Conservation (phyloP, 306 rosid species). For the Hippophae rhamnoides region DNA sequence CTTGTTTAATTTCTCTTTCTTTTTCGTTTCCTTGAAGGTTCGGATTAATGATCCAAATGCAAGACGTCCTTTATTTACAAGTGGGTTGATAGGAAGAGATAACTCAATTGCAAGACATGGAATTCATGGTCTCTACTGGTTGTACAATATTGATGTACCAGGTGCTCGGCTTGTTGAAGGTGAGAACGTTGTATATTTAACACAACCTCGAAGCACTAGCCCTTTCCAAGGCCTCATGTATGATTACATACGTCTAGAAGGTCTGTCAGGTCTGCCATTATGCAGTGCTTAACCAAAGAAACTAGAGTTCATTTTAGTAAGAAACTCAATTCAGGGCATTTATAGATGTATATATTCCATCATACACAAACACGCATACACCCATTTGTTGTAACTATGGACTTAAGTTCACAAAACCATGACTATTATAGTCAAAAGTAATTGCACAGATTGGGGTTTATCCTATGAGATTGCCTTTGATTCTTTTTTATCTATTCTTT, state of each 20-base stretch:
- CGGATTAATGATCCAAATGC: conserved; percentile 56
- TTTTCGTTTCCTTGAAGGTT: conserved; percentile 34
- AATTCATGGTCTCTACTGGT: conserved; percentile 78
- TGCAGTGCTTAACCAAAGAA: not conserved
- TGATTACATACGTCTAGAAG: conserved; percentile 86
- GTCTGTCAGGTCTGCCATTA: conserved; percentile 47
- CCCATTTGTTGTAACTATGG: no score
- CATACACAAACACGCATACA: no score
- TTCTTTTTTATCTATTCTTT: no score
- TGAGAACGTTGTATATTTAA: conserved; percentile 59
- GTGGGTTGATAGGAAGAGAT: conserved; percentile 83
- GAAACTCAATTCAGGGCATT: not conserved
- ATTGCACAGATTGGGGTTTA: no score
- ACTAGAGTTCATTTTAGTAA: not conserved
- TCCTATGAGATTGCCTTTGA: no score
- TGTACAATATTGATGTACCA: conserved; percentile 39
- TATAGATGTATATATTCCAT: no score
- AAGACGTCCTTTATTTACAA: conserved; percentile 60
- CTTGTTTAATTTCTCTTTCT: not conserved
- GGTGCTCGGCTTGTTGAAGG: conserved; percentile 51
- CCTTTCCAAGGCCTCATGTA: conserved; percentile 88
- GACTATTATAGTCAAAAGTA: no score
- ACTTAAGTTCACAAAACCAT: no score
- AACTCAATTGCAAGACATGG: conserved; percentile 92
- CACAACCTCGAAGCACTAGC: conserved; percentile 54